Conservation (phyloP, 495 filamentous ascomycete species). For the Neurospora pannonica region DNA sequence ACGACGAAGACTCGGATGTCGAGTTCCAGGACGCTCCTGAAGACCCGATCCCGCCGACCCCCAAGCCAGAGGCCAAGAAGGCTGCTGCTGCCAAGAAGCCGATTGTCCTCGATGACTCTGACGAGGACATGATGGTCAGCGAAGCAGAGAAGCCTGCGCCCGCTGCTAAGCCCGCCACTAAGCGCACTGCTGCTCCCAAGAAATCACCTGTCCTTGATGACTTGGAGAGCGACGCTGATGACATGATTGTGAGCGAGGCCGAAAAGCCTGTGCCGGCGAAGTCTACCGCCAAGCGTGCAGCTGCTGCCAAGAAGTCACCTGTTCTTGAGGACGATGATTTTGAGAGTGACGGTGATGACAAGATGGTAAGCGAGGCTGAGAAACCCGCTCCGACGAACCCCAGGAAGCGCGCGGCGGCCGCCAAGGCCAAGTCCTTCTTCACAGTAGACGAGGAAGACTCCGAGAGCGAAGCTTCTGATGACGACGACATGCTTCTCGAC, state of each 20-base stretch:
- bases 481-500: slow-evolving; percentile 68
- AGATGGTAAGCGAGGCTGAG: not conserved
- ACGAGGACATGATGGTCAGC: not conserved
- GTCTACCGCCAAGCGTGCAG: not conserved
- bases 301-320: not conserved
- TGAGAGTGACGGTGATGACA: not conserved
- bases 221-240: slow-evolving; percentile 31
- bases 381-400: not conserved
- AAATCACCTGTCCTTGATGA: slow-evolving; percentile 39
- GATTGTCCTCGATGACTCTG: not conserved
- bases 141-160: not conserved
- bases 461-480: slow-evolving; percentile 24
- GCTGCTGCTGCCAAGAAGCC: slow-evolving; percentile 11
- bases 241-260: slow-evolving; percentile 16
- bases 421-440: slow-evolving; percentile 9
- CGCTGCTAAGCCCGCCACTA: slow-evolving; percentile 8
- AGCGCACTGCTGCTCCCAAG: slow-evolving; percentile 37
- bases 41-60: not conserved
- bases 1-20: slow-evolving; percentile 4
- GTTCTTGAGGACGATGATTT: not conserved
- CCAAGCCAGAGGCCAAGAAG: not conserved
- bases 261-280: slow-evolving; percentile 1
- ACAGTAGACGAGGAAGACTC: slow-evolving; percentile 35
- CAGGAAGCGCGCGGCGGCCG: slow-evolving; percentile 4
- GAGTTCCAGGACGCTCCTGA: not conserved